Percentiles rank a stretch among this genome's conserved stretches.
These are phyloP conservation scores for Chaetomium strumarium DNA, from an alignment of 2,329 filamentous ascomycete species.

Conservation along the genomic window DNA sequence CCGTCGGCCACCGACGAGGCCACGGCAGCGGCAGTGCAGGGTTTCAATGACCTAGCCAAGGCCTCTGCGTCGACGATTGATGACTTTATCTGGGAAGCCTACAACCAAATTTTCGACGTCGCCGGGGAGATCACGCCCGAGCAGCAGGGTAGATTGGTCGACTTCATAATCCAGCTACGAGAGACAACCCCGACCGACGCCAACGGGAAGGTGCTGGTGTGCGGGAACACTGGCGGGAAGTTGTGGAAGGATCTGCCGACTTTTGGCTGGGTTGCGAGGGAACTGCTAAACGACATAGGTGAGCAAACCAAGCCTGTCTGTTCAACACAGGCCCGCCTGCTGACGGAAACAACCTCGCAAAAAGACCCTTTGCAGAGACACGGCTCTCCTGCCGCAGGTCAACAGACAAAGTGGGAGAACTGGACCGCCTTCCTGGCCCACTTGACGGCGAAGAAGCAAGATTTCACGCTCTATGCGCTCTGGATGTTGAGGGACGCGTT, in stretches of 20 bases:
- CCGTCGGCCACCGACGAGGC: background rate
- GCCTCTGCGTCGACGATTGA: constrained; percentile 1
- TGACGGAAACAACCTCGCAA: background rate
- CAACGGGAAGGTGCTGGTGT: constrained; percentile 20
- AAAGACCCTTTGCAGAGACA: background rate
- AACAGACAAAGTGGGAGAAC: constrained; percentile 18
- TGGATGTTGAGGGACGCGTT: constrained; percentile 28
- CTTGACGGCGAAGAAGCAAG: constrained; percentile 19
- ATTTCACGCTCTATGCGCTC: constrained; percentile 27
- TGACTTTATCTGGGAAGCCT: constrained; percentile 23
- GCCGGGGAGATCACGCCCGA: constrained; percentile 21
- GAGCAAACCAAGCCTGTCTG: too few species aligned
- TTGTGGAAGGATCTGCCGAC: constrained; percentile 29
- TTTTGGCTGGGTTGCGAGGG: constrained; percentile 26
- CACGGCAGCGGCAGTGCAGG: constrained; percentile 9
- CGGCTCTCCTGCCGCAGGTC: constrained; percentile 12
- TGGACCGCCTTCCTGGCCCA: constrained; percentile 25
- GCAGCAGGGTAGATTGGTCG: constrained; percentile 22
- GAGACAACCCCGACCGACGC: constrained; percentile 15
- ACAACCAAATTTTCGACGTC: constrained; percentile 22
- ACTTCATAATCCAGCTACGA: constrained; percentile 21
- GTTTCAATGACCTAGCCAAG: constrained; percentile 10
- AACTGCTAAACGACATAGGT: constrained; percentile 11
- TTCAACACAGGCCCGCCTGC: too few species aligned
- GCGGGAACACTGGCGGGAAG: constrained; percentile 15